Base-by-base conservation (phyloP, 805 yeast genomes). In the Wickerhamiella parazyma region DNA sequence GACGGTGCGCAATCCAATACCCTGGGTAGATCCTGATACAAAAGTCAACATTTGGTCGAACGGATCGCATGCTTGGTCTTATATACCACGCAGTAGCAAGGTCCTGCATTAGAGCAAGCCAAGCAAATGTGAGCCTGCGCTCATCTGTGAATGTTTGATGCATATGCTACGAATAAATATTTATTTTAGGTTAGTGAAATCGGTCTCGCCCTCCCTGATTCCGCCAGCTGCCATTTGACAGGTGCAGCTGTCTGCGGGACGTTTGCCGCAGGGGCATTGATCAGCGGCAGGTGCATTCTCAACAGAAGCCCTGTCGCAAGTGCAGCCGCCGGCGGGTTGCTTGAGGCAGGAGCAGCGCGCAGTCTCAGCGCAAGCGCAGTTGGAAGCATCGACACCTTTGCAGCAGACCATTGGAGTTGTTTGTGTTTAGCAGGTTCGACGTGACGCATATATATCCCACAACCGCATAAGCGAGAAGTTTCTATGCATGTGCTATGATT, bases 301-400 rank as follows among this genome's bases (percentile, higher is more conserved):
- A 39, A 54, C 58, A 14, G 68, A 51, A 36, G 80, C 71, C 55
- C 66, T 67, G 42, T 64, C 61, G 62, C 80, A 75, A 60, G 59
- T 65, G 58, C 80, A 75, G 48, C 71, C 60, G 55, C 70, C 67
- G 45, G 80, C 80, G 26, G 80, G 75, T 49, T 67, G 67, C 44
- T 70, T 65, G 18, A 77, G 78, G 60, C 80, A 75, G 19, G 80
- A 74, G 63, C 80, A 75, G 50, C 73, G 72, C 50, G 80, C 77
- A 50, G 71, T 72, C 48, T 69, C 58, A 51, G 80, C 78, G 56
- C 80, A 75, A 53, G 71, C 68, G 59, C 80, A 75, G 50, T 61
- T 60, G 50, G 66, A 53, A 54, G 69, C 63, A 45, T 70, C 58
- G 45, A 55, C 49, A 22, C 56, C 56, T 54, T 59, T 56, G 62